Evolutionary conservation across 306 rosid species (phyloP).

Genomic region (Prunus dulcis): DNA sequence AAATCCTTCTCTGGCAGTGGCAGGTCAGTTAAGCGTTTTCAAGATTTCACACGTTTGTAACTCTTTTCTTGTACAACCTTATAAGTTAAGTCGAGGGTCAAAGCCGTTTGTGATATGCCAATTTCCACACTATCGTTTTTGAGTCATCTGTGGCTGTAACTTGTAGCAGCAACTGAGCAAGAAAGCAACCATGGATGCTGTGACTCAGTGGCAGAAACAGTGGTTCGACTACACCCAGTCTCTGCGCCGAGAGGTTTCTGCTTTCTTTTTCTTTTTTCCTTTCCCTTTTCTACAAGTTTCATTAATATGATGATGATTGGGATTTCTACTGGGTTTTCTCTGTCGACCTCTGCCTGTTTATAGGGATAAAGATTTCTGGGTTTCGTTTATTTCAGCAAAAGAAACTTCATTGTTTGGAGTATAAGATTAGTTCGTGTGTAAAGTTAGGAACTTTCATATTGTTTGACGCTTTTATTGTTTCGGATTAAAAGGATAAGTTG

Average conservation of each 20-base stretch:
- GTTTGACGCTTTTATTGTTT: background rate
- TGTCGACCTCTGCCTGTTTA: background rate
- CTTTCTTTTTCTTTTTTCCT: background rate
- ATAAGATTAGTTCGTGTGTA: background rate
- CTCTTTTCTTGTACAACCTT: background rate
- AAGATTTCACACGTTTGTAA: background rate
- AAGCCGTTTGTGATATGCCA: background rate
- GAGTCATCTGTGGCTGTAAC: background rate
- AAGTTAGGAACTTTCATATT: background rate
- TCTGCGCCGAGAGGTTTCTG: conserved; percentile 50
- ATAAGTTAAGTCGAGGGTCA: background rate
- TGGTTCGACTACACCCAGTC: conserved; percentile 39
- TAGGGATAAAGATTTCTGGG: background rate
- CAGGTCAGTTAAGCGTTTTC: background rate
- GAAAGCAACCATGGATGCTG: conserved; percentile 49
- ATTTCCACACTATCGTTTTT: background rate
- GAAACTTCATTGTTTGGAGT: background rate
- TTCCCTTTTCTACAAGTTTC: background rate
- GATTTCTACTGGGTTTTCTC: background rate
- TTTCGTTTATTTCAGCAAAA: background rate
- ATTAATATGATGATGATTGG: background rate
- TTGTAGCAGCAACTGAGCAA: background rate
- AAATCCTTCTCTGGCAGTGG: background rate
- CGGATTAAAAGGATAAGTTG: background rate
- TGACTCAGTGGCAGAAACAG: conserved; percentile 45